phyloP scores from a whole-genome alignment of 148 eudicot genomes.

The Vaccinium corymbosum region DNA sequence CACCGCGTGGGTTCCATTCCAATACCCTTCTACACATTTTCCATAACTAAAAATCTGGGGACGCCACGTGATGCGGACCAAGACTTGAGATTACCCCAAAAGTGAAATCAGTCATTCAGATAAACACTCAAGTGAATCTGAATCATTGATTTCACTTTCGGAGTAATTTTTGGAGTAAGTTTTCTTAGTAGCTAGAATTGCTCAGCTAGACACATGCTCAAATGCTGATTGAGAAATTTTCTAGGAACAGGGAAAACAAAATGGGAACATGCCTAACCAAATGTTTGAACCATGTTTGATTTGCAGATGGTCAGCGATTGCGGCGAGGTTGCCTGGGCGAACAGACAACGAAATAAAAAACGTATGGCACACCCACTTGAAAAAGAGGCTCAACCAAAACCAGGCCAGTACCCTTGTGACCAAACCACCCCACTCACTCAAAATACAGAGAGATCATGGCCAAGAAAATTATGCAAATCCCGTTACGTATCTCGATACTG shows the following conservation, averaged over 20 bases:
- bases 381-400: constrained; percentile 37
- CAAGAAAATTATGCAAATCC: constrained; percentile 16
- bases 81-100: too few relatives aligned
- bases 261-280: not conserved
- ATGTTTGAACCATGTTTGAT: constrained; percentile 3
- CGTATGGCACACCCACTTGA: constrained; percentile 77
- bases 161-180: too few relatives aligned
- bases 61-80: too few relatives aligned
- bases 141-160: not conserved
- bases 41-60: too few relatives aligned
- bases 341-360: constrained; percentile 84
- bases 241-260: not conserved
- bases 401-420: not conserved
- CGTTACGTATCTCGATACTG: not conserved
- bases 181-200: too few relatives aligned
- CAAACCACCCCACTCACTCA: not conserved
- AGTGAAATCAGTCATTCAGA: too few relatives aligned
- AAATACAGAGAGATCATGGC: not conserved
- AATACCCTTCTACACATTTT: too few relatives aligned
- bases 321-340: constrained; percentile 65
- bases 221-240: not conserved
- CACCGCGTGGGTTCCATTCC: too few relatives aligned
- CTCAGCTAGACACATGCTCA: too few relatives aligned
- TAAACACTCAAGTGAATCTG: not conserved
- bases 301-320: constrained; percentile 76